phyloP scores from a whole-genome alignment of 2,329 filamentous ascomycete species.

The Didymella pinodella region DNA sequence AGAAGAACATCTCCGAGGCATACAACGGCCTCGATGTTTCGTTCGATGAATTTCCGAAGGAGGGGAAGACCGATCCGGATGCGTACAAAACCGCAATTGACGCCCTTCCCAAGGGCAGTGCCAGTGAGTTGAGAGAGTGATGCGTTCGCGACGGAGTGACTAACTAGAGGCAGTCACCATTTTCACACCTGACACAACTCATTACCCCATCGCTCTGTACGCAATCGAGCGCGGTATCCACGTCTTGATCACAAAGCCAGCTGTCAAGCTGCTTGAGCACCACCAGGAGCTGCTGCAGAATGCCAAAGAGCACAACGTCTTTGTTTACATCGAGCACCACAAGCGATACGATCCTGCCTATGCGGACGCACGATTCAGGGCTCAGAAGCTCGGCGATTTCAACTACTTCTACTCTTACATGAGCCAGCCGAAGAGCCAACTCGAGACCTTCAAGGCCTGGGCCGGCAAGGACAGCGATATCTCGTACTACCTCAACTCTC shows the following conservation, averaged over 20 bases:
- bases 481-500: conserved; percentile 93
- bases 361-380: conserved; percentile 82
- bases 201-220: conserved; percentile 90
- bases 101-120: conserved; percentile 78
- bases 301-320: conserved; percentile 77
- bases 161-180: conserved; percentile 70
- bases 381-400: conserved; percentile 84
- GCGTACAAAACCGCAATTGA: conserved; percentile 92
- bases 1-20: conserved; percentile 84
- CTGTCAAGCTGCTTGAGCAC: conserved; percentile 82
- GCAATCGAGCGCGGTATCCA: conserved; percentile 88
- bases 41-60: conserved; percentile 81
- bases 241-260: conserved; percentile 93
- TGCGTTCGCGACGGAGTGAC: background rate
- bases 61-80: conserved; percentile 76
- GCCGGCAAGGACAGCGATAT: conserved; percentile 92
- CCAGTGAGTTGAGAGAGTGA: conserved; percentile 57
- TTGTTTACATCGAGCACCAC: conserved; percentile 95
- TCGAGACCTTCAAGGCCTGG: conserved; percentile 95
- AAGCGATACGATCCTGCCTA: conserved; percentile 96
- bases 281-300: conserved; percentile 79
- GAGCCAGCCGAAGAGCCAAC: conserved; percentile 78
- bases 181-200: conserved; percentile 93
- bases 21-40: conserved; percentile 91
- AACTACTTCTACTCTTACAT: conserved; percentile 99